These are phyloP conservation scores for Chytriomyces confervae DNA, from an alignment of 192 early-diverging fungal species.

Conservation along the genomic window DNA sequence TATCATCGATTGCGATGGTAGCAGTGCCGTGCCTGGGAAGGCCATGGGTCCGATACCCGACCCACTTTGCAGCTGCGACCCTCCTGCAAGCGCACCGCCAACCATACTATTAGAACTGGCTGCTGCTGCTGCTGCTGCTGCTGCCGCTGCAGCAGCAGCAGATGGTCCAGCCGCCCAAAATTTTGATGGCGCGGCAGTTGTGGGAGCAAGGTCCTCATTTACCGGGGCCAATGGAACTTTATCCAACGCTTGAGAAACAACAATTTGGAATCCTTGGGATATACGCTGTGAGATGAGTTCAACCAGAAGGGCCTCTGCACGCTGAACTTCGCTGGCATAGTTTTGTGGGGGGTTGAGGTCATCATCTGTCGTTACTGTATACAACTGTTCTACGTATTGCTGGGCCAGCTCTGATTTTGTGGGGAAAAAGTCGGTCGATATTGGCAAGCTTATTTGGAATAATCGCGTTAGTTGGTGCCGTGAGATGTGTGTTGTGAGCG, in stretches of 20 bases:
- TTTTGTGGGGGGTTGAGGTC: constrained; percentile 43
- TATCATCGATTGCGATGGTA: background rate
- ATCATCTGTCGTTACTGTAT: constrained; percentile 63
- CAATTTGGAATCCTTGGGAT: constrained; percentile 90
- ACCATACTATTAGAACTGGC: too few species aligned
- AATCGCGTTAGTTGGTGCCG: background rate
- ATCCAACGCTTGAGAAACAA: constrained; percentile 50
- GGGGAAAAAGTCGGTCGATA: constrained; percentile 88
- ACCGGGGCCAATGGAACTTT: constrained; percentile 31
- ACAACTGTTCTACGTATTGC: constrained; percentile 79
- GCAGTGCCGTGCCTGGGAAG: background rate
- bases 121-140: background rate
- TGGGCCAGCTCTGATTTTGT: constrained; percentile 68
- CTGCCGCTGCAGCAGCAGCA: constrained; percentile 5
- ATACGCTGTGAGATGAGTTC: constrained; percentile 91
- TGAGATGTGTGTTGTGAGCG: background rate
- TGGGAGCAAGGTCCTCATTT: background rate
- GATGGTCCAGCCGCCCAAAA: constrained; percentile 28
- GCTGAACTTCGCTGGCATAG: constrained; percentile 20
- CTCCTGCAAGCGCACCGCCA: too few species aligned
- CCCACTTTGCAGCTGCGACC: too few species aligned
- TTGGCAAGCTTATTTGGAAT: constrained; percentile 62
- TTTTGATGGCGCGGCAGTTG: constrained; percentile 3
- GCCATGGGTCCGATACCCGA: background rate
- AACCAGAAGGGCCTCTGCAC: constrained; percentile 63